Evolutionary conservation across 306 rosid species (phyloP).

Genomic region (Lathyrus oleraceus): DNA sequence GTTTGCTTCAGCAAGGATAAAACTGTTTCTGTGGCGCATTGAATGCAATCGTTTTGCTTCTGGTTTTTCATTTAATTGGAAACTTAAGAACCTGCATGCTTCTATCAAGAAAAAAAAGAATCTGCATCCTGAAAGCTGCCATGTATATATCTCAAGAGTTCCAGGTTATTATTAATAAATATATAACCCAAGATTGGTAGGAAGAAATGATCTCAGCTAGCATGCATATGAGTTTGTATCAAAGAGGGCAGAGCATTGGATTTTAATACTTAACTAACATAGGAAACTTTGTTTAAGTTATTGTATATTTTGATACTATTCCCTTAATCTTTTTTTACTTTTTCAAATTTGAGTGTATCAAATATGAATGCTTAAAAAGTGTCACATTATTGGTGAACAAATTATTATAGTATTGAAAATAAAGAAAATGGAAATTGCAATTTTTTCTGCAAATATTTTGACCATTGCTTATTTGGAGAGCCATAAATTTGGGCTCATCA

Average conservation of each 20-base stretch:
- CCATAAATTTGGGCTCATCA: too few relatives aligned
- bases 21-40: conserved; percentile 32
- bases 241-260: conserved; percentile 20
- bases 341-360: background rate
- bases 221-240: conserved; percentile 16
- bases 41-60: conserved; percentile 26
- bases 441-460: background rate
- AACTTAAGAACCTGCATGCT: conserved; percentile 16
- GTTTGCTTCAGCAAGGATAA: conserved; percentile 54
- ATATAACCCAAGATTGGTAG: conserved; percentile 18
- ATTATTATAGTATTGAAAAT: background rate
- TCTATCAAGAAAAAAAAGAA: conserved; percentile 1
- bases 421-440: background rate
- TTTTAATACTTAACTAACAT: conserved; percentile 29
- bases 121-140: conserved; percentile 25
- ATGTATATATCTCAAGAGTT: conserved; percentile 10
- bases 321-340: background rate
- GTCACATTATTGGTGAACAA: background rate
- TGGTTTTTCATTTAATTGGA: conserved; percentile 13
- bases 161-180: conserved; percentile 17
- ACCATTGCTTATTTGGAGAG: too few relatives aligned
- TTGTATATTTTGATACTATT: conserved; percentile 14
- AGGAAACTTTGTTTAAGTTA: conserved; percentile 2
- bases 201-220: conserved; percentile 29
- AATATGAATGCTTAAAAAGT: background rate